These are phyloP conservation scores for Mortierella sp. DNA, from an alignment of 371 early-diverging fungal genomes.

Conservation along the genomic window DNA sequence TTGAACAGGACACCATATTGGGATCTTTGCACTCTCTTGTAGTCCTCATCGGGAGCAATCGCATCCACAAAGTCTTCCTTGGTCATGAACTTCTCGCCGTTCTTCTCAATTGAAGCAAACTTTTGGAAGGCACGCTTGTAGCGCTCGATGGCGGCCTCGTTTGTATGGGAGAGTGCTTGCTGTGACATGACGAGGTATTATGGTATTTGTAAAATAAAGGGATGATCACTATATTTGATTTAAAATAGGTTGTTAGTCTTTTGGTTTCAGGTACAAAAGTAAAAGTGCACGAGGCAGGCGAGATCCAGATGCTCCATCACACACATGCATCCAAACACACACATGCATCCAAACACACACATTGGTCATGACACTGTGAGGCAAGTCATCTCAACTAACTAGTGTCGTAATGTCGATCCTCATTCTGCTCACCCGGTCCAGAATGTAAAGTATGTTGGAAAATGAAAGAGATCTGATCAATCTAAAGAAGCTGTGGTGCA, in stretches of 20 bases:
- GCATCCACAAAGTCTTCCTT: constrained; percentile 78
- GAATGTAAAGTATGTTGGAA: neutral
- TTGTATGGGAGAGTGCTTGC: neutral
- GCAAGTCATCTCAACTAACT: neutral
- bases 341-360: neutral
- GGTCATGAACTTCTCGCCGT: constrained; percentile 74
- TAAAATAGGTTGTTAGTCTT: neutral
- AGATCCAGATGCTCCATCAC: neutral
- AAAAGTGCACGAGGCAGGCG: neutral
- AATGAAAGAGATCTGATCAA: constrained; percentile 5
- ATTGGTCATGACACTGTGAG: neutral
- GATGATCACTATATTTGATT: neutral
- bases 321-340: neutral
- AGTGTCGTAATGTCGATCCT: neutral
- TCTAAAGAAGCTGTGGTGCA: neutral
- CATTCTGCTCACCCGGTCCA: neutral
- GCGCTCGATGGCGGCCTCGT: constrained; percentile 49
- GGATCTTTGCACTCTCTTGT: constrained; percentile 69
- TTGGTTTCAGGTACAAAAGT: constrained; percentile 3
- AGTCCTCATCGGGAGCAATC: constrained; percentile 75
- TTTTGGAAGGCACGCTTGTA: constrained; percentile 72
- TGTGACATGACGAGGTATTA: constrained; percentile 32
- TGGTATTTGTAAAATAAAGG: neutral
- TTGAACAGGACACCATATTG: constrained; percentile 77
- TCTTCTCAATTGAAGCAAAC: constrained; percentile 71